Conservation (phyloP, 768 basidiomycete species). For the Tylopilus balloui region DNA sequence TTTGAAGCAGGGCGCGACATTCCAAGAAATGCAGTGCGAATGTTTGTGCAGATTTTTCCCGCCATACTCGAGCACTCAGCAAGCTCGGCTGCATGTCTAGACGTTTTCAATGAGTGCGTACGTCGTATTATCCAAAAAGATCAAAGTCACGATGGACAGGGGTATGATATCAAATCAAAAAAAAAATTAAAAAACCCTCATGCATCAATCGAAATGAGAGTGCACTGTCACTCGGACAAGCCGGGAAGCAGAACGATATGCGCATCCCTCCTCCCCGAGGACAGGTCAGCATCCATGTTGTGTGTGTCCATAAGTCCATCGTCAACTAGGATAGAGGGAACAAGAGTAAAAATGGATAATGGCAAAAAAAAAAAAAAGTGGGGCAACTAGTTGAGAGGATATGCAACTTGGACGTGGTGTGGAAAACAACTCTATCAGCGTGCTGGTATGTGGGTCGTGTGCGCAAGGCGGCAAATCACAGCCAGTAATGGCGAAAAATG, state of each 20-base stretch:
- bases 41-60: too few species aligned
- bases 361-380: not conserved
- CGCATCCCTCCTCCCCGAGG: slow-evolving; percentile 3
- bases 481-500: not conserved
- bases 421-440: slow-evolving; percentile 16
- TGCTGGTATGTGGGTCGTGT: slow-evolving; percentile 19
- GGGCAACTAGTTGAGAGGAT: not conserved
- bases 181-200: not conserved
- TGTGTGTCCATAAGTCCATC: slow-evolving; percentile 25
- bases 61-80: too few species aligned
- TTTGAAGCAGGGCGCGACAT: too few species aligned
- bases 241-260: too few species aligned
- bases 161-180: not conserved
- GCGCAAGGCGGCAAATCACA: slow-evolving; percentile 4
- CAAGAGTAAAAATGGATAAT: slow-evolving; percentile 1
- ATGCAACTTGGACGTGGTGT: slow-evolving; percentile 9
- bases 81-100: too few species aligned
- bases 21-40: too few species aligned
- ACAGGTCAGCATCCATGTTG: slow-evolving; percentile 16
- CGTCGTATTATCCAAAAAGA: not conserved
- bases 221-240: not conserved
- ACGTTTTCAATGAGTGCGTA: not conserved
- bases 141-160: not conserved
- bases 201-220: not conserved
- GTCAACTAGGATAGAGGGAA: slow-evolving; percentile 9